Base-by-base conservation (phyloP, 2,329 filamentous ascomycete genomes). In the Aureobasidium sp. region DNA sequence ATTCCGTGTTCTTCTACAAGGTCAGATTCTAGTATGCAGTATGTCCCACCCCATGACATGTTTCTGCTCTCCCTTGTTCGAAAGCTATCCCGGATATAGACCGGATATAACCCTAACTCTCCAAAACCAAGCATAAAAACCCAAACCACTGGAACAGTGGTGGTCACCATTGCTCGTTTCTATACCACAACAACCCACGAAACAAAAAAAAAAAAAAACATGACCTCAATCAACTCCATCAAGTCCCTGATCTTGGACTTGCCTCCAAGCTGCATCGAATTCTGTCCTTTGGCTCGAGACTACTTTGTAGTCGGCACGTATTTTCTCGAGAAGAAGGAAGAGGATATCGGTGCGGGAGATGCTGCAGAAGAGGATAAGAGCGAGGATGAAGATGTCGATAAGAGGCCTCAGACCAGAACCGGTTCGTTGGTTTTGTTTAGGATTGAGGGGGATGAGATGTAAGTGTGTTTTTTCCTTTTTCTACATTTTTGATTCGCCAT, bases 251-350 rank as follows among this genome's bases (percentile, higher is more conserved):
- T 71, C 4, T 75, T 90, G 21, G 82, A 88, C 57, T 76, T 88
- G 0, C 88, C 88, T 4, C 89, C 89, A 1, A 89, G 88, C 68
- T 92, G 88, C 69, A 78, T 91, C n/a, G 85, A 89, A 63, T 90
- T 91, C 67, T 88, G 84, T 64, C 84, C 85, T 1, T 71, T 74
- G 0, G 70, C 84, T 61, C 81, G 83, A 0, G 74, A 84, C 0
- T 83, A 86, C 68, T 86, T 95, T 65, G 78, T 95, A 0, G 81
- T 96, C 50, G 93, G 92, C 40, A 96, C 92, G 1, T 96, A 96
- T 73, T 83, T 87, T 64, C 79, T 96, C 29, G 78, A 90, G 64
- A 79, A 79, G 43, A 69, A 69, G 33, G 57, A 62, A 38, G 55
- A 62, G 47, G 71, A 58, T 43, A 29, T 33, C 4, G 6, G 31